Base-by-base conservation (phyloP, 305 asterid genomes). In the Ajuga reptans region DNA sequence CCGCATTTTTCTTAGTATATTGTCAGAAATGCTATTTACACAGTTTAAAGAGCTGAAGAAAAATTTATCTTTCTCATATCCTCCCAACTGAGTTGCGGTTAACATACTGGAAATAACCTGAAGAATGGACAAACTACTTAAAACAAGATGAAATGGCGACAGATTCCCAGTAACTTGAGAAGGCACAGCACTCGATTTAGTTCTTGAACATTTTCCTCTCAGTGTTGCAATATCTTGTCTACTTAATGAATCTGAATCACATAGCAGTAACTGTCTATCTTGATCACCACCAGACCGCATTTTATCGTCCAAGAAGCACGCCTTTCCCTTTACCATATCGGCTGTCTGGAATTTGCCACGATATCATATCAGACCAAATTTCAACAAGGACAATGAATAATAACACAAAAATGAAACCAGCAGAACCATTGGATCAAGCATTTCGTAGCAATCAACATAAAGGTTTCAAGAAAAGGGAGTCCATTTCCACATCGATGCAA, bases 21-120 rank as follows among this genome's bases (percentile, higher is more conserved):
- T 72, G 78, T 93, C 99, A 75, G 92, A 77, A 66, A 90, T 78
- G 66, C 88, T 86, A 82, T 80, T 82, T 77, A 88, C 86, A 81
- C 85, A 65, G 72, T 81, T 89, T 84, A 93, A 73, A 69, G 97
- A 85, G 74, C 95, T 93, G 81, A 87, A 93, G 79, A 85, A 87
- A 67, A 90, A 76, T 70, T 68, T 77, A 63, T 82, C 92, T 62
- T 72, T 79, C 74, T 81, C 83, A 76, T 72, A 79, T 50, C 69
- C 82, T 67, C 80, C 77, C 75, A 31, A 69, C 78, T 77, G 89
- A 74, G 79, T 85, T 52, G 80, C 85, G 71, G 81, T 81, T 70
- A 84, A 73, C 88, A 85, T 71, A 55, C 85, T 68, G 51, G 82
- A 86, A 72, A 86, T 62, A 74, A 80, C 89, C 79, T 90, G 83